Conservation (phyloP, 305 asterid genomes). For the Fraxinus albicans region DNA sequence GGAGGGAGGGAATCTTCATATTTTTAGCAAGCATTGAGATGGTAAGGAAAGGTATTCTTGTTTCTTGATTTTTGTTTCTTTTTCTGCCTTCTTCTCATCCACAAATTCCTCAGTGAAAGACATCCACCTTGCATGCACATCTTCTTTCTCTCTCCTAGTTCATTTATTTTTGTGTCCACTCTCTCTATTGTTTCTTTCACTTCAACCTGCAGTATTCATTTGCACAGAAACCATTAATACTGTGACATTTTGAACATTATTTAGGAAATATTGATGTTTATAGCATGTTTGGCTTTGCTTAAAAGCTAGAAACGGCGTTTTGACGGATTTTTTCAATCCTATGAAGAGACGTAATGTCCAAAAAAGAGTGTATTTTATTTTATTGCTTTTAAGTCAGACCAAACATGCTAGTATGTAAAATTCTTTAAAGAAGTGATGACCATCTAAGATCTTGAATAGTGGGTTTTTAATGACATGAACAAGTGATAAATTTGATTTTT, state of each 20-base stretch:
- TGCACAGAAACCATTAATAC: not conserved
- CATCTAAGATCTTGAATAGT: not conserved
- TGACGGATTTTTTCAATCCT: not conserved
- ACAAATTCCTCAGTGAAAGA: slow-evolving; percentile 47
- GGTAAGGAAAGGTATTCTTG: slow-evolving; percentile 33
- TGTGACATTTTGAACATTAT: not conserved
- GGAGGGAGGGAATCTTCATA: not conserved
- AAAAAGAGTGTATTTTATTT: not conserved
- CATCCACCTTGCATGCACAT: slow-evolving; percentile 49
- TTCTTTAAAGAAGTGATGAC: not conserved
- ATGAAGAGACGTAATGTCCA: not conserved
- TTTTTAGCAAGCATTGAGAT: slow-evolving; percentile 15
- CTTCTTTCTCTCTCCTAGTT: slow-evolving; percentile 38
- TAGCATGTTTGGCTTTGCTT: not conserved
- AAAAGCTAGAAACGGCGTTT: not conserved
- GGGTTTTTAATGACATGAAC: not conserved
- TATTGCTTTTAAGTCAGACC: not conserved
- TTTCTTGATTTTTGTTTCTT: slow-evolving; percentile 33
- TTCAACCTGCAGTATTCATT: slow-evolving; percentile 29
- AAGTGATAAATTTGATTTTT: not conserved
- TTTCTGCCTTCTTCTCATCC: slow-evolving; percentile 43
- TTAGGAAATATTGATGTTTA: not conserved
- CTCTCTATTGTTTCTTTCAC: slow-evolving; percentile 37
- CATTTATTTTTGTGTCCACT: slow-evolving; percentile 25
- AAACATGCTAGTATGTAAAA: not conserved